Base-by-base conservation (phyloP, 208 protist species). In the Acanthamoeba rhysodes region DNA sequence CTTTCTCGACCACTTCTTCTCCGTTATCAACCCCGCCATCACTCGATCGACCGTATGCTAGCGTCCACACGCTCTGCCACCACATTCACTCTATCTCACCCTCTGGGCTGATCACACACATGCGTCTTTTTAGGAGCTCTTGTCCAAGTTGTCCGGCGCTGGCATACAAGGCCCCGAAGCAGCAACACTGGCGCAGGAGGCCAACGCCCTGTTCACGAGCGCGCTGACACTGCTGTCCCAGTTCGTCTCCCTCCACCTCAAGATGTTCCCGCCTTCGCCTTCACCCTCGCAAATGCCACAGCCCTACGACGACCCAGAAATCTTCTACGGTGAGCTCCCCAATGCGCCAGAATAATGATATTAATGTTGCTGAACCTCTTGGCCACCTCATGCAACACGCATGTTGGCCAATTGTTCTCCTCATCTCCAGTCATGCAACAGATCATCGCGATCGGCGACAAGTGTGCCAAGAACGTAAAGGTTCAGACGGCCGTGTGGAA, bases 381-480 rank as follows among this genome's bases (percentile, higher is more conserved):
- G n/a, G n/a, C n/a, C n/a, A n/a, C n/a, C n/a, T n/a, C n/a, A n/a
- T n/a, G n/a, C n/a, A n/a, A n/a, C 12, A 55, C 50, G 50, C 12
- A 12, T 55, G 50, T 12, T 55, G 4, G 50, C 50, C 12, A 12
- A 16, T 20, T 57, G 50, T 57, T 10, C 16, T 20, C n/a, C 12
- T 82, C 37, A 2, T 76, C 29, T 34, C 0, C 64, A 87, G 78
- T 87, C 27, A 32, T 87, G 50, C 78, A 87, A 22, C 78, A 87
- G 27, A 57, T 87, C 24, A 41, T 87, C 27, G 20, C 50, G n/a
- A 87, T 87, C 12, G 37, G 48, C 22, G 78, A 87, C 14, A 87
- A 87, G 78, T 87, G 50, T 57, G 41, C 20, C 50, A 87, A 87
- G 78, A 87, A 87, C 29, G 22, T 87, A 48, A 87, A 87, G 32